Percentiles rank a stretch among this genome's conserved stretches.
Evolutionary conservation across 2,329 filamentous ascomycete species (phyloP).

Genomic region (Hortaea sp.): DNA sequence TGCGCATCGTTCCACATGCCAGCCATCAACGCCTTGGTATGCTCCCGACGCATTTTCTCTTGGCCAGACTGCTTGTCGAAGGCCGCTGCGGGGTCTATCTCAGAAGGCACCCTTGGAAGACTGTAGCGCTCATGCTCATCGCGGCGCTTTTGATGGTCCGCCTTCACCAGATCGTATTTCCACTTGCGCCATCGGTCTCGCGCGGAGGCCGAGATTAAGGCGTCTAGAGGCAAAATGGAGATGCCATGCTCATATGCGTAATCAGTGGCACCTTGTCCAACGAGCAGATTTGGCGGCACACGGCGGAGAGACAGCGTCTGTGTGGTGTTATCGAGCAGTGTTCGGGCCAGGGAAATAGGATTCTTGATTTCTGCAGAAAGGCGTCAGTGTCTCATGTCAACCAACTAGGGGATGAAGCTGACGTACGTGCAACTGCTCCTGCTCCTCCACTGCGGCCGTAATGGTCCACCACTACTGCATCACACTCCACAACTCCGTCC

Average conservation of each 20-base stretch:
- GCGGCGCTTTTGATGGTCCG: conserved; percentile 39
- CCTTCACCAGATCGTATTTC: conserved; percentile 58
- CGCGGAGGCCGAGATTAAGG: conserved; percentile 69
- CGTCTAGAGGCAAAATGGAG: conserved; percentile 60
- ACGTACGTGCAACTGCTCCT: conserved; percentile 79
- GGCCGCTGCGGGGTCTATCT: conserved; percentile 10
- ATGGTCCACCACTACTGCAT: conserved; percentile 89
- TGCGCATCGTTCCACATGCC: conserved; percentile 26
- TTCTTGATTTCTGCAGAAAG: conserved; percentile 67
- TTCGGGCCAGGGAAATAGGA: conserved; percentile 75
- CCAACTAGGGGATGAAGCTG: not conserved
- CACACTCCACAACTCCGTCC: conserved; percentile 84
- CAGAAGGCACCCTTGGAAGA: conserved; percentile 10
- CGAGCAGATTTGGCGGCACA: conserved; percentile 85
- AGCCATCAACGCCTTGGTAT: conserved; percentile 26
- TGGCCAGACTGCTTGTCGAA: conserved; percentile 4
- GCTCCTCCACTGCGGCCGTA: conserved; percentile 84
- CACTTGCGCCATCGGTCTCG: conserved; percentile 71
- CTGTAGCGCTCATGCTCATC: conserved; percentile 13
- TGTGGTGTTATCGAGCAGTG: conserved; percentile 69
- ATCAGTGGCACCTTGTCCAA: conserved; percentile 73
- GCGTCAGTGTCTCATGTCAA: conserved; percentile 8
- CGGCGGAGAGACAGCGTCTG: conserved; percentile 71
- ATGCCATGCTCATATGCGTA: conserved; percentile 77
- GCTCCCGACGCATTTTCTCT: conserved; percentile 26